Evolutionary conservation across 139 green algal genomes (phyloP).

Genomic region (Chlamydomonas sp.): DNA sequence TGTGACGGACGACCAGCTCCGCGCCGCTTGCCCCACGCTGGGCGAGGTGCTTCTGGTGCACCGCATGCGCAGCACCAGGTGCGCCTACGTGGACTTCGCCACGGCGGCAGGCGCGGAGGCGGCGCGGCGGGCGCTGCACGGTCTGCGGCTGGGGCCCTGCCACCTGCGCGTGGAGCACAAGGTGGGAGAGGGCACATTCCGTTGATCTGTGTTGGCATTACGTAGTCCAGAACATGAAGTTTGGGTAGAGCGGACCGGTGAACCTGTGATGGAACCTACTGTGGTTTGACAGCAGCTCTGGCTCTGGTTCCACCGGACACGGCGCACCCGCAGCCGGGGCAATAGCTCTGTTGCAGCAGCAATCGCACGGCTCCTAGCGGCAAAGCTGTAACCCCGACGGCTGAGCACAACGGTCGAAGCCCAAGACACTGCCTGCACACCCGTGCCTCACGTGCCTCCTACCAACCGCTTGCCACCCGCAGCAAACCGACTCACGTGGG

Average conservation of each 20-base stretch:
- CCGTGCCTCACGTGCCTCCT: too few species aligned
- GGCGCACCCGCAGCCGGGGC: too few species aligned
- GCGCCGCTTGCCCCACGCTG: slow-evolving; percentile 35
- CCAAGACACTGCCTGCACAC: too few species aligned
- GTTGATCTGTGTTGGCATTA: not conserved
- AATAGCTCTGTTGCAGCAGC: too few species aligned
- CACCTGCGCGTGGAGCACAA: slow-evolving; percentile 32
- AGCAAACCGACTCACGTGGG: too few species aligned
- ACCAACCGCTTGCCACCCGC: too few species aligned
- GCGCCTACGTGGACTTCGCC: slow-evolving; percentile 62
- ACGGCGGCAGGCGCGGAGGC: slow-evolving; percentile 30
- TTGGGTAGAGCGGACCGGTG: not conserved
- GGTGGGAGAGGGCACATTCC: not conserved
- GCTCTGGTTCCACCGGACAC: too few species aligned
- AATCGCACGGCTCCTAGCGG: too few species aligned
- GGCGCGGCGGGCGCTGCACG: slow-evolving; percentile 28
- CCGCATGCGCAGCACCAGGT: slow-evolving; percentile 48
- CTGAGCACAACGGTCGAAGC: too few species aligned
- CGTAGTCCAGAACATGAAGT: not conserved
- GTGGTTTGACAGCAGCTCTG: too few species aligned
- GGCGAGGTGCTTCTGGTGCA: slow-evolving; percentile 34
- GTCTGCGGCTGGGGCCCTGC: slow-evolving; percentile 20
- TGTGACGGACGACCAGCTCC: slow-evolving; percentile 44
- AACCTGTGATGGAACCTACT: too few species aligned
- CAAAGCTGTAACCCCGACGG: too few species aligned